A percentile compares a stretch with the other conserved stretches of the same genome.
Conservation (phyloP, 495 filamentous ascomycete genomes). For the Penicillium bialowiezense region DNA sequence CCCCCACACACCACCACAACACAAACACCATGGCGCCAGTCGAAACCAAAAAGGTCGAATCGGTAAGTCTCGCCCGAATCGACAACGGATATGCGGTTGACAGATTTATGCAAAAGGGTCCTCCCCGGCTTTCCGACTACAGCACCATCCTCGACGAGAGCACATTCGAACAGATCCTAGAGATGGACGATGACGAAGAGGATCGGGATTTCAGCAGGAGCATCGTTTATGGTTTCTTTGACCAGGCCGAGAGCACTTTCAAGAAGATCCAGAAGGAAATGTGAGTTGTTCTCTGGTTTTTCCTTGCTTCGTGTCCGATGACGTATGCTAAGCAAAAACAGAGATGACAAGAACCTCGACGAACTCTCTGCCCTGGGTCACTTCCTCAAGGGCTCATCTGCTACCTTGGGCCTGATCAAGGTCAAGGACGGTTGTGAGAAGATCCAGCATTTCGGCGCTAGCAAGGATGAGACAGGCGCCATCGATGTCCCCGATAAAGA, state of each 20-base stretch:
- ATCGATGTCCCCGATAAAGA: slow-evolving; percentile 58
- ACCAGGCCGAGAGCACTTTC: slow-evolving; percentile 86
- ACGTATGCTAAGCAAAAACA: slow-evolving; percentile 31
- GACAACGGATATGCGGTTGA: neutral
- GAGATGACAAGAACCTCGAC: slow-evolving; percentile 60
- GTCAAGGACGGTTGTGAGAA: slow-evolving; percentile 93
- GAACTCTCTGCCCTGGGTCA: slow-evolving; percentile 83
- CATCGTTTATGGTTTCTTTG: slow-evolving; percentile 90
- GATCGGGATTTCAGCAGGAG: slow-evolving; percentile 75
- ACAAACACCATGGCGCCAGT: slow-evolving; percentile 28
- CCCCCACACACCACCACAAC: neutral
- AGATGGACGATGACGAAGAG: slow-evolving; percentile 88
- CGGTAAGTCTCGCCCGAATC: slow-evolving; percentile 19
- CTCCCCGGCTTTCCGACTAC: slow-evolving; percentile 47
- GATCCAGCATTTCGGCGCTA: slow-evolving; percentile 87
- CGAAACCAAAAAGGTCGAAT: slow-evolving; percentile 27
- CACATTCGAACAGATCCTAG: slow-evolving; percentile 92
- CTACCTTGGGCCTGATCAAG: slow-evolving; percentile 87
- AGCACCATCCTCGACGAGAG: slow-evolving; percentile 71
- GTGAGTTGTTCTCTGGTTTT: slow-evolving; percentile 53
- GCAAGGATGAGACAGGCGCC: slow-evolving; percentile 72
- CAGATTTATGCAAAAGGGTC: slow-evolving; percentile 41
- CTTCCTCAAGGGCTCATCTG: slow-evolving; percentile 97
- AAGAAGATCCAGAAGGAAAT: slow-evolving; percentile 75
- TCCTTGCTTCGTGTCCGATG: neutral